Conservation (phyloP, 768 basidiomycete genomes). For the Cystofilobasidium macerans region DNA sequence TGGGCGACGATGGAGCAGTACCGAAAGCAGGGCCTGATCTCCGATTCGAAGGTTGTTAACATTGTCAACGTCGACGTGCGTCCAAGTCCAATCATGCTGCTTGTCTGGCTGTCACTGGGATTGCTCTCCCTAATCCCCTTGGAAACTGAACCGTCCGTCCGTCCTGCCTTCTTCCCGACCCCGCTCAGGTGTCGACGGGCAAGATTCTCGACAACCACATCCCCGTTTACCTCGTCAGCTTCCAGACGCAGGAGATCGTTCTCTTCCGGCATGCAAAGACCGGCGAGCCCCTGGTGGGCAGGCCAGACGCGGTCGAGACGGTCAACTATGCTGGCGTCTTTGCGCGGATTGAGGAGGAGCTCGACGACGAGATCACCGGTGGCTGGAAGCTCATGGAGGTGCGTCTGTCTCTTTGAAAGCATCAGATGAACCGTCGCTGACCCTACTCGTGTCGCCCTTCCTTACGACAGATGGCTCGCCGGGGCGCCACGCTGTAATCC, state of each 20-base stretch:
- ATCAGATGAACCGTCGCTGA: too few relatives aligned
- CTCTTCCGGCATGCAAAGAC: constrained; percentile 83
- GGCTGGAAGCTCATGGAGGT: constrained; percentile 97
- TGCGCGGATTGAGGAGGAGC: constrained; percentile 74
- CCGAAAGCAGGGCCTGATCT: constrained; percentile 75
- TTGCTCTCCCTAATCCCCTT: background rate
- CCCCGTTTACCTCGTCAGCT: constrained; percentile 82
- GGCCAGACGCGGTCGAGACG: constrained; percentile 82
- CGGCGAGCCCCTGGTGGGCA: constrained; percentile 72
- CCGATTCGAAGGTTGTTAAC: constrained; percentile 87
- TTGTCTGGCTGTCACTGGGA: background rate
- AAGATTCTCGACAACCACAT: constrained; percentile 72
- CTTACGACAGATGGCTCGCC: background rate
- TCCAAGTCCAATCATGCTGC: constrained; percentile 13
- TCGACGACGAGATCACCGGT: constrained; percentile 84
- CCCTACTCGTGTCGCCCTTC: too few relatives aligned
- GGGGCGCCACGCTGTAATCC: constrained; percentile 8
- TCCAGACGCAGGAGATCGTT: constrained; percentile 86
- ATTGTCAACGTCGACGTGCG: constrained; percentile 93
- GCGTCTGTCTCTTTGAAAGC: constrained; percentile 1
- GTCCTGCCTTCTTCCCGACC: background rate
- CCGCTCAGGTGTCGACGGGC: constrained; percentile 60
- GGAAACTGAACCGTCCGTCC: background rate
- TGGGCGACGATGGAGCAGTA: constrained; percentile 97
- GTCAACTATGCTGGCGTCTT: constrained; percentile 85